Evolutionary conservation across 83 land plant species (phyloP).

Genomic region (Diphasiastrum complanatum): DNA sequence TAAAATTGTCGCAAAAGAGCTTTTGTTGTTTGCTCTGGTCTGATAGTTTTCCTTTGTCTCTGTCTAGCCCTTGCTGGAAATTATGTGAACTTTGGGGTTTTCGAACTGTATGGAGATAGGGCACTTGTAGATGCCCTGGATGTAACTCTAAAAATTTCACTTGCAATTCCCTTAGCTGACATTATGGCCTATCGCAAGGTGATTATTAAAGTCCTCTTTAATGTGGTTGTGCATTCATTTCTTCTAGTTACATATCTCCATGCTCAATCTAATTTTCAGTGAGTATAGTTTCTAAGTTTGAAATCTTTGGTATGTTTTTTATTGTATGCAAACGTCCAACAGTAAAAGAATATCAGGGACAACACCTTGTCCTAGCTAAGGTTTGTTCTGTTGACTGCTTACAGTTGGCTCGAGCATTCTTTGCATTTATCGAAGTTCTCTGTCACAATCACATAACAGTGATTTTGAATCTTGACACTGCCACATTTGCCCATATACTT

Average conservation of each 20-base stretch:
- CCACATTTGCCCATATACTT: constrained; percentile 73
- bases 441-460: constrained; percentile 75
- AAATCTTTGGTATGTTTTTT: too few relatives aligned
- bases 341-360: too few relatives aligned
- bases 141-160: constrained; percentile 72
- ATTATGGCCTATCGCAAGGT: constrained; percentile 84
- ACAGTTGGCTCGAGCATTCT: constrained; percentile 78
- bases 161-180: constrained; percentile 80
- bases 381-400: too few relatives aligned
- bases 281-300: too few relatives aligned
- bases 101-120: constrained; percentile 93
- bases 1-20: too few relatives aligned
- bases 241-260: too few relatives aligned
- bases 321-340: too few relatives aligned
- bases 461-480: constrained; percentile 64
- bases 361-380: too few relatives aligned
- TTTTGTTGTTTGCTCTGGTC: neutral
- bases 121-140: constrained; percentile 92
- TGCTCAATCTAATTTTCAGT: too few relatives aligned
- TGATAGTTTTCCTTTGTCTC: neutral
- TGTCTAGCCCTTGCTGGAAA: constrained; percentile 81
- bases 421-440: constrained; percentile 75
- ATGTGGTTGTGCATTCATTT: too few relatives aligned
- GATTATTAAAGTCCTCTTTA: too few relatives aligned
- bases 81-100: constrained; percentile 96